Base-by-base conservation (phyloP, 345 rosid genomes). In the Euphorbia pulcherrima region DNA sequence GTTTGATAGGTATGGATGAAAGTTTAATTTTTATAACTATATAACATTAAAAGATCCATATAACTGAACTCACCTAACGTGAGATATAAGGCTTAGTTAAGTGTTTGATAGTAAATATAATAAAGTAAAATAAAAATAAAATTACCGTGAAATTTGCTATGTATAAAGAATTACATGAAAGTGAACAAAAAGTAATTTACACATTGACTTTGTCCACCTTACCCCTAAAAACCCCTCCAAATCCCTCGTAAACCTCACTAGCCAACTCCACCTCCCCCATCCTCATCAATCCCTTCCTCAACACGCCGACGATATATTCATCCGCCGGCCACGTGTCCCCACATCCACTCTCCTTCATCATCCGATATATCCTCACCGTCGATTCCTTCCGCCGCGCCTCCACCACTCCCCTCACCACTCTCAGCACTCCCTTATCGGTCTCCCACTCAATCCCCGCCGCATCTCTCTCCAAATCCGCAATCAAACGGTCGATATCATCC, bases 321-420 rank as follows among this genome's bases (percentile, higher is more conserved):
- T 88, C 92, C 0, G 76, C 87, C 74, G 72, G 79, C 84, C 88
- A 86, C 65, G 77, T 72, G 16, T 77, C 74, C 30, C 92, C 94
- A 68, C 92, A 85, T 33, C 88, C 91, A 40, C 85, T 67, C 30
- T 77, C 84, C 80, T 72, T 89, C 96, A 93, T 78, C 84, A 88
- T 41, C 69, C 26, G 63, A 67, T 67, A 85, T 35, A 93, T 83
- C 87, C 82, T 83, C 39, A 89, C 92, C 82, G 84, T 82, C 54
- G 96, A 74, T 44, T 85, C 92, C 74, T 68, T 93, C 81, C 85
- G 84, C 59, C 82, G 87, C 0, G 90, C 90, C 26, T 78, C 83
- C 35, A 83, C 69, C 74, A 89, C 78, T 1, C 82, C 91, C 76
- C 72, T 91, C 26, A 89, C 68, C 71, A 89, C 66, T 73, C 85